These are phyloP conservation scores for Scutellaria minor DNA, from an alignment of 257 asterid genomes.

Conservation along the genomic window DNA sequence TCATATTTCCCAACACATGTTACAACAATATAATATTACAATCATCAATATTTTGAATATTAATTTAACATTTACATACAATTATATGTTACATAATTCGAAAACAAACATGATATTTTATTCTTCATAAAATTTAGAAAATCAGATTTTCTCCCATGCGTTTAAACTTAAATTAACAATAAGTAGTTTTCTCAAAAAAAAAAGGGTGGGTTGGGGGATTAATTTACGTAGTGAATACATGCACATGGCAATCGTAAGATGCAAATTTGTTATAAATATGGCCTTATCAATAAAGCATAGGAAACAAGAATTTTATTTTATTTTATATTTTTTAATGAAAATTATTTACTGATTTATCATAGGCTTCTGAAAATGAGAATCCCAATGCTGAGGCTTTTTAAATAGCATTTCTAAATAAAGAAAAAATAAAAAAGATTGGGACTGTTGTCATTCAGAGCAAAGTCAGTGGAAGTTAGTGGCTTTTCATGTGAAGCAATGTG, in stretches of 20 bases:
- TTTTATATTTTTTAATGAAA: background rate
- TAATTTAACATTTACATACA: too few species aligned
- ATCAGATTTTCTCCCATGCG: too few species aligned
- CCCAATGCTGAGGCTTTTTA: conserved; percentile 51
- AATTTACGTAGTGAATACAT: background rate
- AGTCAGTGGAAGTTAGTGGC: conserved; percentile 59
- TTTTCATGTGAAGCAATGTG: conserved; percentile 55
- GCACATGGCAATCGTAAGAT: conserved; percentile 53
- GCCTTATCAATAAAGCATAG: conserved; percentile 37
- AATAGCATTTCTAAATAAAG: conserved; percentile 38
- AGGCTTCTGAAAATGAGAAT: conserved; percentile 58
- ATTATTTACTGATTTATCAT: conserved; percentile 37
- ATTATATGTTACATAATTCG: too few species aligned
- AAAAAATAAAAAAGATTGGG: conserved; percentile 39
- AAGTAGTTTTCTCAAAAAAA: too few species aligned
- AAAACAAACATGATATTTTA: too few species aligned
- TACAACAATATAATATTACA: too few species aligned
- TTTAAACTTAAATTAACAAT: too few species aligned
- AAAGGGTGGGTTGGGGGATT: background rate
- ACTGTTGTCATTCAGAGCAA: conserved; percentile 51
- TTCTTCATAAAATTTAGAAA: too few species aligned
- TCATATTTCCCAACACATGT: too few species aligned
- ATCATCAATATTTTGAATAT: too few species aligned
- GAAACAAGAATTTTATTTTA: conserved; percentile 4
- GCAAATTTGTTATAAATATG: conserved; percentile 34